Evolutionary conservation across 257 asterid species (phyloP), one percentile per base, ranked within the genome.

Genomic region (Paulownia fortunei): DNA sequence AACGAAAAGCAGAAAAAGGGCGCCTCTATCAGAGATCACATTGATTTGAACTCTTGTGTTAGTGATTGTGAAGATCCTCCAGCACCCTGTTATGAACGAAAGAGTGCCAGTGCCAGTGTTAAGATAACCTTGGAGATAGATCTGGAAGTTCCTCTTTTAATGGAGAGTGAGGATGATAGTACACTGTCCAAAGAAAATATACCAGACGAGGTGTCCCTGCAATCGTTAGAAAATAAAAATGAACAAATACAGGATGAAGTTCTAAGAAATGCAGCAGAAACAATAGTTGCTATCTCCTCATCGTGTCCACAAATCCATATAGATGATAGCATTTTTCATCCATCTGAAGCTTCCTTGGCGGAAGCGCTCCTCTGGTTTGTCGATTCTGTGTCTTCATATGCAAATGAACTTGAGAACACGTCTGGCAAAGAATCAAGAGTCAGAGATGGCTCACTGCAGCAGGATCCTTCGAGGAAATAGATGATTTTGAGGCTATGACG

Each of bases 401-500:
- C 69, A 16, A 74, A 68, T 16, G 87, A 84, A 55, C 66, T 67
- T 46, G 84, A 73, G n/a, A 66, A 32, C 39, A 55, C 44, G 23
- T 76, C 74, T 12, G 55, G 67, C 21, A 80, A 85, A 71, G 82
- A 64, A 80, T 36, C 37, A 41, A 76, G 66, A 72, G 34, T 63
- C 37, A 41, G 4, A 3, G 78, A 65, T 30, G 74, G 72, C 19
- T 62, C 71, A 23, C 34, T 59, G 8, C 34, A 30, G 30, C 24
- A 61, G 18, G 70, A 69, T 80, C 71, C 62, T 72, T 72, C 72
- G 0, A 80, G 39, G 96, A 82, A 64, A 83, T 89, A 8, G 99
- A 96, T 78, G 90, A 88, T 52, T 96, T 90, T 56, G 99, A 93
- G 85, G 86, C 84, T 24, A 88, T 83, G 97, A 83, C 97, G 6